A percentile compares a stretch with the other conserved stretches of the same genome.
Evolutionary conservation across 768 basidiomycete genomes (phyloP).

Genomic region (Boletus vinaceobasis): DNA sequence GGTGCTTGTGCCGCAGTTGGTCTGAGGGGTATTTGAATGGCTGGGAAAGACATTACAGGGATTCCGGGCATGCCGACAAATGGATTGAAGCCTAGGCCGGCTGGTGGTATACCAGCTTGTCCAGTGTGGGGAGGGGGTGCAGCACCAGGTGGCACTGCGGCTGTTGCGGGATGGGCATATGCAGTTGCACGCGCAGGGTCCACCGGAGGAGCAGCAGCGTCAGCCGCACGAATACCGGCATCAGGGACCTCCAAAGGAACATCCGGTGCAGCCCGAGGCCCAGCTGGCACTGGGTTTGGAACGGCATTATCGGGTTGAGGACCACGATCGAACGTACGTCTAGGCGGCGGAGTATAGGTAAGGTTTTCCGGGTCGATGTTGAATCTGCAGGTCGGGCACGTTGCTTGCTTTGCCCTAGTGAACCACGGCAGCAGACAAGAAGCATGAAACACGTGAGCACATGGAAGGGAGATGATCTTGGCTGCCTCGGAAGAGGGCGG

Average conservation of each 20-base stretch:
- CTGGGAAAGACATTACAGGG: conserved; percentile 28
- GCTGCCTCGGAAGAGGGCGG: conserved; percentile 22
- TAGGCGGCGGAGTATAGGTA: conserved; percentile 39
- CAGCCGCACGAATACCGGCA: not conserved
- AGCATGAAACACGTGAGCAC: conserved; percentile 79
- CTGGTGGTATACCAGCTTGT: conserved; percentile 5
- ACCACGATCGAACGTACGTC: conserved; percentile 17
- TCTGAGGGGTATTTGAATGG: conserved; percentile 24
- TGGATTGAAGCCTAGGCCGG: conserved; percentile 16
- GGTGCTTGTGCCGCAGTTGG: conserved; percentile 6
- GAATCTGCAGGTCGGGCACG: conserved; percentile 81
- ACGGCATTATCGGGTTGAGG: conserved; percentile 12
- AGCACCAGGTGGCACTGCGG: not conserved
- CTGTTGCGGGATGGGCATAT: conserved; percentile 1
- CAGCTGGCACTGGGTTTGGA: conserved; percentile 13
- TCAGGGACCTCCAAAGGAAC: conserved; percentile 4
- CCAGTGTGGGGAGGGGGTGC: not conserved
- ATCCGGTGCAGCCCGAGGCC: conserved; percentile 3
- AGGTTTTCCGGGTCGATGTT: conserved; percentile 78
- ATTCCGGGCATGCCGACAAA: conserved; percentile 21
- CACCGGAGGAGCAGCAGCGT: not conserved
- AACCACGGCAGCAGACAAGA: conserved; percentile 82
- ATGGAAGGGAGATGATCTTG: conserved; percentile 68
- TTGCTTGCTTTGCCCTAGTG: conserved; percentile 71
- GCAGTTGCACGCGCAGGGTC: not conserved